These are phyloP conservation scores for Saccharum officinarum DNA, from an alignment of 176 grass and related monocot genomes.

Conservation along the genomic window DNA sequence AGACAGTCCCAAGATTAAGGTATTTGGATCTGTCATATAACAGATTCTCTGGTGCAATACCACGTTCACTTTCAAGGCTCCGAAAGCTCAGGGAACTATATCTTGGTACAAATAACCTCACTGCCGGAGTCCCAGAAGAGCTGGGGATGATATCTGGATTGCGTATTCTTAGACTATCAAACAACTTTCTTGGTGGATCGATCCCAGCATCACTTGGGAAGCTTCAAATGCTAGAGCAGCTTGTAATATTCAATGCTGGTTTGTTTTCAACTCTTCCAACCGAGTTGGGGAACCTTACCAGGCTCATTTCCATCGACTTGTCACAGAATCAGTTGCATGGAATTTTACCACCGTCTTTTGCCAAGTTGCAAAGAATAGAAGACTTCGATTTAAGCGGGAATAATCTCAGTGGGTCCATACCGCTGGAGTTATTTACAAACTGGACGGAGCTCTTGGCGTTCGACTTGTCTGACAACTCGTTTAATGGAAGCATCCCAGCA, in stretches of 20 bases:
- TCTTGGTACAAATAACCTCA: conserved; percentile 17
- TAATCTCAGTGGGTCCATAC: too few relatives aligned
- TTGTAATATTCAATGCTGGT: background rate
- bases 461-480: background rate
- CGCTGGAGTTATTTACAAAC: too few relatives aligned
- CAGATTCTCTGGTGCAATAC: background rate
- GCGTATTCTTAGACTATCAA: background rate
- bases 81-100: background rate
- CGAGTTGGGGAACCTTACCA: conserved; percentile 8
- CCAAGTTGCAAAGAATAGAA: too few relatives aligned
- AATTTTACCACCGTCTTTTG: conserved; percentile 6
- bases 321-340: conserved; percentile 4
- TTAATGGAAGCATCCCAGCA: background rate
- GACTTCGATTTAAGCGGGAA: too few relatives aligned
- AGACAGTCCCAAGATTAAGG: background rate
- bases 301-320: background rate
- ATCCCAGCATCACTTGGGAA: conserved; percentile 22
- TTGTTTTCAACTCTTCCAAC: conserved; percentile 22
- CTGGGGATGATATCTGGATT: background rate
- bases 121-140: background rate
- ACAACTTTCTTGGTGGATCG: background rate
- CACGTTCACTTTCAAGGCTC: background rate
- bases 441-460: too few relatives aligned
- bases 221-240: background rate
- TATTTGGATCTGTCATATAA: conserved; percentile 39